These are phyloP conservation scores for Colletotrichum cereale DNA, from an alignment of 2,329 filamentous ascomycete genomes.

Conservation along the genomic window DNA sequence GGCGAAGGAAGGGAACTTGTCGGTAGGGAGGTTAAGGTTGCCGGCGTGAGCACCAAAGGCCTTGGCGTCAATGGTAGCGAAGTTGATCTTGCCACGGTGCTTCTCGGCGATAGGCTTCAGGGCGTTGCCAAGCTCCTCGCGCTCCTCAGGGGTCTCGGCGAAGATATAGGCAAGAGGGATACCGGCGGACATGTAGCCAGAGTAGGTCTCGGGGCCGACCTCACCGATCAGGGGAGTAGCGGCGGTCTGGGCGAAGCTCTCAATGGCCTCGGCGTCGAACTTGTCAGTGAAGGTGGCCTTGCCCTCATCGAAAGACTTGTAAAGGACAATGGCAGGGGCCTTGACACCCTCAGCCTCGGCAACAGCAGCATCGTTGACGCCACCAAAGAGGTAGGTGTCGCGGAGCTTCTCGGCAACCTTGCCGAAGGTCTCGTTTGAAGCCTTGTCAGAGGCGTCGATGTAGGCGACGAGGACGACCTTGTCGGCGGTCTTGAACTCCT, in stretches of 20 bases:
- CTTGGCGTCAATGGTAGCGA: conserved; percentile 96
- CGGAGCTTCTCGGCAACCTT: conserved; percentile 80
- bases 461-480: conserved; percentile 96
- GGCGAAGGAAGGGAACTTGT: conserved; percentile 96
- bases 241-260: conserved; percentile 84
- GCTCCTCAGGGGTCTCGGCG: conserved; percentile 91
- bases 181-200: conserved; percentile 88
- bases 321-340: conserved; percentile 88
- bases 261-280: conserved; percentile 84
- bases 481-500: conserved; percentile 98
- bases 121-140: conserved; percentile 78
- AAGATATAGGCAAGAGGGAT: conserved; percentile 98
- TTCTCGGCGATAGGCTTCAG: conserved; percentile 91
- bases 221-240: conserved; percentile 94
- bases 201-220: conserved; percentile 96
- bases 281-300: conserved; percentile 86
- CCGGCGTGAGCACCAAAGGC: conserved; percentile 92
- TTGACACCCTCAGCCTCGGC: conserved; percentile 92
- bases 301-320: conserved; percentile 98
- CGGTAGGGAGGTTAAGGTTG: conserved; percentile 96
- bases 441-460: conserved; percentile 83
- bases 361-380: conserved; percentile 83
- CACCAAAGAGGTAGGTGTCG: conserved; percentile 93
- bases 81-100: conserved; percentile 95
- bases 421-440: conserved; percentile 87